These are phyloP conservation scores for Myriosclerotinia curreyana DNA, from an alignment of 2,329 filamentous ascomycete species.

Conservation along the genomic window DNA sequence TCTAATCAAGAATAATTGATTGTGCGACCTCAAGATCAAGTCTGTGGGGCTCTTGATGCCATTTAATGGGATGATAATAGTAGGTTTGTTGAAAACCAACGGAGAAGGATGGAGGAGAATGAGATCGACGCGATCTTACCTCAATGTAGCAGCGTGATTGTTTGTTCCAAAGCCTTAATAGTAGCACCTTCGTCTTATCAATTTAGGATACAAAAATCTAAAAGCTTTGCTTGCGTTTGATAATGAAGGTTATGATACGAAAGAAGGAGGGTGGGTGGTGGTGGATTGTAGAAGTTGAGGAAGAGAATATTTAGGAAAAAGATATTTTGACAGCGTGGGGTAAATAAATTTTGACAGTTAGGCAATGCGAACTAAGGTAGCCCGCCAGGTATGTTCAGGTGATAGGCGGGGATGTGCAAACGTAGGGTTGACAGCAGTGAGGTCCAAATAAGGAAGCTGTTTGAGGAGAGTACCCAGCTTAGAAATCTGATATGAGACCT, in stretches of 20 bases:
- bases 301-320: not conserved
- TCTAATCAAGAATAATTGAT: not conserved
- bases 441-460: not conserved
- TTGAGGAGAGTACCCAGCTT: not conserved
- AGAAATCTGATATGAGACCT: not conserved
- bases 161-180: not conserved
- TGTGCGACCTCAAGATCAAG: not conserved
- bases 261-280: too few species aligned
- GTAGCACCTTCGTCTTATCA: conserved; percentile 4
- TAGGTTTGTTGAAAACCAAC: not conserved
- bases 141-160: not conserved
- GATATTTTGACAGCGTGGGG: not conserved
- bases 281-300: not conserved
- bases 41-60: not conserved
- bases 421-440: not conserved
- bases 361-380: not conserved
- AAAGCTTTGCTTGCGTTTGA: not conserved
- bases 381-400: not conserved
- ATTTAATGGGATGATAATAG: not conserved
- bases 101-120: not conserved
- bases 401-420: not conserved
- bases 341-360: not conserved
- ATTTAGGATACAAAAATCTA: not conserved
- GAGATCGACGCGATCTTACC: conserved; percentile 4
- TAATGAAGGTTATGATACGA: not conserved